phyloP scores from a whole-genome alignment of 108 stramenopile genomes.

The Skeletonema grethae region DNA sequence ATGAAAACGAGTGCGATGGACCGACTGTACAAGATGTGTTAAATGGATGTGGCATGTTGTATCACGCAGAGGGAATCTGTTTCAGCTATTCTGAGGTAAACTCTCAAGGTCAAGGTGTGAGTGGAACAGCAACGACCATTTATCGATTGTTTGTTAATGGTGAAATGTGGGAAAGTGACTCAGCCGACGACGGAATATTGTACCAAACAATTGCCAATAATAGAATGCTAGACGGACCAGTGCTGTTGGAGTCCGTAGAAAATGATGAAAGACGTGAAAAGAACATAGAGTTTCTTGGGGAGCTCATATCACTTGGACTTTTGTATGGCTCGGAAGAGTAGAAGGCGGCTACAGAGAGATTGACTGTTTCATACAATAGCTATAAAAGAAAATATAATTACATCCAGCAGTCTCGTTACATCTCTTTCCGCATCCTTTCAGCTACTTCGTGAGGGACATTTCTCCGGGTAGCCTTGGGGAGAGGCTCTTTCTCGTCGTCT shows the following conservation, averaged over 20 bases:
- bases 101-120: not conserved
- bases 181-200: not conserved
- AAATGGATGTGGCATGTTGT: constrained; percentile 43
- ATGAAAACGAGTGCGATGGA: not conserved
- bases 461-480: not conserved
- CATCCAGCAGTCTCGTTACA: no score
- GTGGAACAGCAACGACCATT: constrained; percentile 2
- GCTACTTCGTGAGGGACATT: not conserved
- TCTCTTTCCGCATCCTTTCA: not conserved
- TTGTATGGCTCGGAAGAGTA: constrained; percentile 35
- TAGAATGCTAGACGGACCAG: constrained; percentile 22
- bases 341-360: not conserved
- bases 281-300: constrained; percentile 31
- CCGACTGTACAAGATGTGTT: constrained; percentile 44
- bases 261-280: not conserved
- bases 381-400: no score
- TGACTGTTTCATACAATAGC: no score
- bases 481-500: not conserved
- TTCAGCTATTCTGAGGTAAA: constrained; percentile 66
- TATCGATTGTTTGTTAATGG: constrained; percentile 62
- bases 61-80: constrained; percentile 74
- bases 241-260: constrained; percentile 9
- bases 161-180: constrained; percentile 38
- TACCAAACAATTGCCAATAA: constrained; percentile 33
- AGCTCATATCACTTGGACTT: constrained; percentile 37